Conservation (phyloP, 2,329 filamentous ascomycete genomes). For the Acarospora socialis region DNA sequence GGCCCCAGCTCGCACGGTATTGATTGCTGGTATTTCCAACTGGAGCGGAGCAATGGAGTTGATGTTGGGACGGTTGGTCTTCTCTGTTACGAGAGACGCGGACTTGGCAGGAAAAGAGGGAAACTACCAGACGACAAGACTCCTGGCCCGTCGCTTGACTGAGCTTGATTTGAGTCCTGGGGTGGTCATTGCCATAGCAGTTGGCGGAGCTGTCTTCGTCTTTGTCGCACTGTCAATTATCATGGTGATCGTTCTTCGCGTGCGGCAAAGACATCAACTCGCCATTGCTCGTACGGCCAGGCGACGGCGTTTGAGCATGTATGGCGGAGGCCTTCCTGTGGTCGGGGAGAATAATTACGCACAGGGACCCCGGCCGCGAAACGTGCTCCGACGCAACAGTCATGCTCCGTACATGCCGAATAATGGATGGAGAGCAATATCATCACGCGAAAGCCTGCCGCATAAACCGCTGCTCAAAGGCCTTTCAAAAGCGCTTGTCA, state of each 20-base stretch:
- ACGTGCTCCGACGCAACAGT: slow-evolving; percentile 1
- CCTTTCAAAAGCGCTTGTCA: not conserved
- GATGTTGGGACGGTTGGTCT: too few relatives aligned
- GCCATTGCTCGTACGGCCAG: not conserved
- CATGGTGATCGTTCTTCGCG: slow-evolving; percentile 3
- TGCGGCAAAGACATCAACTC: slow-evolving; percentile 7
- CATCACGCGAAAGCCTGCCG: slow-evolving; percentile 10
- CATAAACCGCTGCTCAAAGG: slow-evolving; percentile 2
- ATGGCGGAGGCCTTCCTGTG: slow-evolving; percentile 4
- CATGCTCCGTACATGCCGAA: slow-evolving; percentile 1
- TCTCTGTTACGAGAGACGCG: too few relatives aligned
- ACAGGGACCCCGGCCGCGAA: slow-evolving; percentile 8
- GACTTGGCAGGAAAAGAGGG: too few relatives aligned
- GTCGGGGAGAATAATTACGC: slow-evolving; percentile 10
- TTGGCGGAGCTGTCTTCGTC: slow-evolving; percentile 4
- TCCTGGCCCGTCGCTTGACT: too few relatives aligned
- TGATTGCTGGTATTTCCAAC: too few relatives aligned
- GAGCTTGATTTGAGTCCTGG: too few relatives aligned
- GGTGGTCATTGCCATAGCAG: slow-evolving; percentile 6
- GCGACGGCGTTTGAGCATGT: slow-evolving; percentile 3
- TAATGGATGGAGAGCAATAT: slow-evolving; percentile 8
- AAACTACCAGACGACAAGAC: too few relatives aligned
- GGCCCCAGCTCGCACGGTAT: too few relatives aligned
- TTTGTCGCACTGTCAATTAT: not conserved
- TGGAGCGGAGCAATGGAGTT: too few relatives aligned